Base-by-base conservation (phyloP, 192 early-diverging fungal genomes). In the Backusella tarrabulga region DNA sequence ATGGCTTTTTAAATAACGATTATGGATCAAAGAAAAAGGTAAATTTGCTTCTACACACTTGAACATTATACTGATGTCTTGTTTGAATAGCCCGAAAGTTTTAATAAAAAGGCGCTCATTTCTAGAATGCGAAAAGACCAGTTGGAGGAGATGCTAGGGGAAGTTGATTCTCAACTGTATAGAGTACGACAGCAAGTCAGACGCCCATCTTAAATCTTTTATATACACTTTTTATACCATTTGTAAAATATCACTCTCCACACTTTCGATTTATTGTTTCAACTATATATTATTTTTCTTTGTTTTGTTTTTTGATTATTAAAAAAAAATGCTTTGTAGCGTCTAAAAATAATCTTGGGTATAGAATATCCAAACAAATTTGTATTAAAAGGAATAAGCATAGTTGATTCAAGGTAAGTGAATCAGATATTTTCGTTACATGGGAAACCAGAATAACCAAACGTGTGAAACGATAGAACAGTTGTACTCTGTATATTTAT, bases 61-160 rank as follows among this genome's bases (percentile, higher is more conserved):
- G 38, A 3, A 19, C 42, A 44, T 14, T 44, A 19, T 44, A 44
- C 14, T 44, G 42, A 44, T 44, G 3, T 3, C 44, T 26, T 41
- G 23, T 14, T 14, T 44, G 32, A 44, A 32, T 72, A 72, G 71
- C 42, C 71, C 32, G 71, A 36, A 72, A 44, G 42, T 9, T 50
- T 42, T 41, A 75, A 82, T 12, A 85, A 85, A 72, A 85, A 85
- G 14, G 84, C 84, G 8, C 80, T 82, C 8, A 78, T 81, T 72
- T 80, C 85, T 21, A 76, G 87, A 46, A 46, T 79, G 40, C 81
- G 86, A 74, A 78, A 77, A 35, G 87, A 88, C n/a, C 81, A 85
- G 67, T 73, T 88, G 21, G 87, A 88, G 68, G 83, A 86, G 23
- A 82, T 83, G 71, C 72, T 88, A 69, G 87, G 84, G 66, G 74